Base-by-base conservation (phyloP, 495 filamentous ascomycete species). In the Hypoxylon fuscum region DNA sequence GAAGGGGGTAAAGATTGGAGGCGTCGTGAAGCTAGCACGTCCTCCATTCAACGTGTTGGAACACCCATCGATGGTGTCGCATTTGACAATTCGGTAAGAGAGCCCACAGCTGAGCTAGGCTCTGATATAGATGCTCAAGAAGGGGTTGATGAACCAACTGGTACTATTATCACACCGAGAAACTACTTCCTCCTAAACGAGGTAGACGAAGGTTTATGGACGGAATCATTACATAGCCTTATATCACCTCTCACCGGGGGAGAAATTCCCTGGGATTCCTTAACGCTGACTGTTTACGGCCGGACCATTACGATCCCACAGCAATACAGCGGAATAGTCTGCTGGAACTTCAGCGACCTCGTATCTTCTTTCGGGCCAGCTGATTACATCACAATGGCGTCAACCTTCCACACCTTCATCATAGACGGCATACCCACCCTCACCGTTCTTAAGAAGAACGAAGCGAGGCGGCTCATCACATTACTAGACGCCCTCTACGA, bases 401-500 rank as follows among this genome's bases (percentile, higher is more conserved):
- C 86, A 1, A 86, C 76, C 49, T 90, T 83, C 70, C 87, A 90
- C 69, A 89, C 88, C 0, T 74, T 91, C 47, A 82, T 91, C 66
- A 75, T 90, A 37, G 79, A 81, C 49, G 69, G 80, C 5, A 76
- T 90, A 21, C 88, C 88, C 0, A 62, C 85, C 14, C 71, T 90
- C 1, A 80, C 78, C 1, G 25, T 83, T 0, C 66, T 80, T 0
- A 83, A 85, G 69, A 90, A 89, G 72, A 91, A 90, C 70, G 88
- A 90, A 74, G 89, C 88, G 0, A 75, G 88, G 12, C 74, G 89
- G 6, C 81, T 91, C 71, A 91, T 91, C 66, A 90, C 88, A 2
- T 74, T 91, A 6, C 75, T 90, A 5, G 87, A 91, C 55, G 87
- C 88, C 1, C 73, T 90, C 5, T 91, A 90, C 72, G 89, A 91